phyloP scores from a whole-genome alignment of 2,329 filamentous ascomycete species.

The Chaetomium globosum region DNA sequence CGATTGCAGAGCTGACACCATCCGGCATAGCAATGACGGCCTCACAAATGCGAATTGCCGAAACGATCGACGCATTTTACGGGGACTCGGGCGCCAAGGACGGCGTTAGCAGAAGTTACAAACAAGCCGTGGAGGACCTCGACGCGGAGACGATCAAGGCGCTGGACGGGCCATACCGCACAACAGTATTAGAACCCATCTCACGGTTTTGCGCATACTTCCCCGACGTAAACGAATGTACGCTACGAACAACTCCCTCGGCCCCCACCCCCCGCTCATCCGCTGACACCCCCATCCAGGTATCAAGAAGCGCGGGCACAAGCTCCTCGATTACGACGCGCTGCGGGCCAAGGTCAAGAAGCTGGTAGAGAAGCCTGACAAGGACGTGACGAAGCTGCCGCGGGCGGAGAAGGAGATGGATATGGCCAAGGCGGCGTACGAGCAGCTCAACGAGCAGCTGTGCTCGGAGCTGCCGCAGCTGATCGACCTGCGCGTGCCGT shows the following conservation, averaged over 20 bases:
- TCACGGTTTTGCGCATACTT: conserved; percentile 97
- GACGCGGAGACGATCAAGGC: conserved; percentile 99
- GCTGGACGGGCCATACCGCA: conserved; percentile 89
- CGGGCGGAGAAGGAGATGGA: conserved; percentile 95
- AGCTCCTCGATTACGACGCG: conserved; percentile 96
- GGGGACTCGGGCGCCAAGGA: conserved; percentile 93
- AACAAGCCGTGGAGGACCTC: conserved; percentile 95
- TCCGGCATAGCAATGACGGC: conserved; percentile 84
- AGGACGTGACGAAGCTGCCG: conserved; percentile 94
- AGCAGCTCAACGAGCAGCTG: conserved; percentile 95
- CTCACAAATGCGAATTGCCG: conserved; percentile 98
- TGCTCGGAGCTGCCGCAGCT: conserved; percentile 91
- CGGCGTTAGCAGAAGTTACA: conserved; percentile 94
- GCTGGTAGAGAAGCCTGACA: conserved; percentile 96
- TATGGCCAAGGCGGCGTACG: conserved; percentile 89
- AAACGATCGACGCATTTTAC: conserved; percentile 99
- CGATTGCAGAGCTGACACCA: conserved; percentile 16
- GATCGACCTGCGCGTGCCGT: conserved; percentile 94
- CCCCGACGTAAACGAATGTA: conserved; percentile 96
- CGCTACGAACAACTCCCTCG: conserved; percentile 36
- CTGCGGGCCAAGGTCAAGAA: conserved; percentile 96
- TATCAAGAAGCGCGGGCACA: conserved; percentile 98
- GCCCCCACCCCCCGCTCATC: neutral
- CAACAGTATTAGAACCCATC: conserved; percentile 94
- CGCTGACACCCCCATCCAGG: conserved; percentile 47